Percentiles rank a stretch among this genome's conserved stretches.
These are phyloP conservation scores for Termitomyces sp. DNA, from an alignment of 768 basidiomycete genomes.

Conservation along the genomic window DNA sequence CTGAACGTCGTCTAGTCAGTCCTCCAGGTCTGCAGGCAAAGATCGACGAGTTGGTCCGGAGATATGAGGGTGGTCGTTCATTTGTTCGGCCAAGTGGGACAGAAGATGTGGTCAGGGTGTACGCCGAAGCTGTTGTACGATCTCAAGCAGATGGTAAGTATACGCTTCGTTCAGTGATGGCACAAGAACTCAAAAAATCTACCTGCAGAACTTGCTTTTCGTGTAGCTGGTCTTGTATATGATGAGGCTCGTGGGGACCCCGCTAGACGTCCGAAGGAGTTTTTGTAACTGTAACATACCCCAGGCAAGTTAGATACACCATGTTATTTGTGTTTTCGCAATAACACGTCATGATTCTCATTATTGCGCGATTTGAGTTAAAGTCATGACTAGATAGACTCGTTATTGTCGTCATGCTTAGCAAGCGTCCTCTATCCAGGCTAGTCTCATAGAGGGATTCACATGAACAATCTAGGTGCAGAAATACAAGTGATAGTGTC, in stretches of 20 bases:
- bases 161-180: not conserved
- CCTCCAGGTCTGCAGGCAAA: slow-evolving; percentile 76
- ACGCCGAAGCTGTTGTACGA: slow-evolving; percentile 81
- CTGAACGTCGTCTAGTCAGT: slow-evolving; percentile 81
- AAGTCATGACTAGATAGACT: too few species aligned
- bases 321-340: not conserved
- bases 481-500: too few species aligned
- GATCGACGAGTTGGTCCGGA: slow-evolving; percentile 75
- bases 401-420: too few species aligned
- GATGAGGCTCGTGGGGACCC: slow-evolving; percentile 80
- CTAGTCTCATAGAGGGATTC: too few species aligned
- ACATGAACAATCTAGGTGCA: too few species aligned
- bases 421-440: too few species aligned
- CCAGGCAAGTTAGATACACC: not conserved
- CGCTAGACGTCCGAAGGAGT: slow-evolving; percentile 71
- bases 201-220: slow-evolving; percentile 70
- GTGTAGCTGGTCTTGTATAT: slow-evolving; percentile 80
- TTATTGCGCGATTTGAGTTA: too few species aligned
- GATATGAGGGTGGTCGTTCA: slow-evolving; percentile 78
- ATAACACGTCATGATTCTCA: not conserved
- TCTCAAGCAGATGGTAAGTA: slow-evolving; percentile 73
- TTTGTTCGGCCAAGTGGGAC: slow-evolving; percentile 98
- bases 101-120: slow-evolving; percentile 96
- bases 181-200: not conserved
- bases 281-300: slow-evolving; percentile 36